phyloP scores from a whole-genome alignment of 352 stramenopile genomes.

The Phytophthora parvispora region DNA sequence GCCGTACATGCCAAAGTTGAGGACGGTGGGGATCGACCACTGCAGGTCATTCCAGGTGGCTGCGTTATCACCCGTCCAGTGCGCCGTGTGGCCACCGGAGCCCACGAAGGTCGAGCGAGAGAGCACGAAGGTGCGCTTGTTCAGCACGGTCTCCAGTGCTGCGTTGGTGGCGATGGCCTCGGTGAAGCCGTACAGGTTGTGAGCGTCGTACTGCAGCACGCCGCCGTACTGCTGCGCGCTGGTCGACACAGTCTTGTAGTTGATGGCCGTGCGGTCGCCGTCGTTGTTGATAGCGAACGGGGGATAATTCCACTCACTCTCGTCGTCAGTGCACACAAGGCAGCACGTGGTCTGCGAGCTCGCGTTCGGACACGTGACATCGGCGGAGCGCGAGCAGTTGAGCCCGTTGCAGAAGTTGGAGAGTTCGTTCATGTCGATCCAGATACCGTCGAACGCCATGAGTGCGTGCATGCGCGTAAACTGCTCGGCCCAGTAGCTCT shows the following conservation, averaged over 20 bases:
- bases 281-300: conserved; percentile 74
- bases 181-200: conserved; percentile 86
- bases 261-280: conserved; percentile 41
- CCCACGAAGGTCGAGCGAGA: conserved; percentile 79
- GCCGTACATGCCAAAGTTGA: conserved; percentile 81
- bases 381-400: background rate
- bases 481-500: conserved; percentile 75
- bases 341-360: background rate
- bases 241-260: conserved; percentile 74
- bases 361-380: background rate
- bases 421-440: conserved; percentile 93
- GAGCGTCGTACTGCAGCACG: conserved; percentile 79
- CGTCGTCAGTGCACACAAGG: conserved; percentile 14
- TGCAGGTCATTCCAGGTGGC: conserved; percentile 85
- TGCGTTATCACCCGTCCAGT: conserved; percentile 87
- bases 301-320: conserved; percentile 63
- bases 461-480: conserved; percentile 61
- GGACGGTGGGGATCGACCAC: conserved; percentile 71
- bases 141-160: conserved; percentile 54
- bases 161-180: conserved; percentile 74
- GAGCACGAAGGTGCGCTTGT: conserved; percentile 79
- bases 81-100: conserved; percentile 62
- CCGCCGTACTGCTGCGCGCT: conserved; percentile 61
- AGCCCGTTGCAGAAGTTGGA: conserved; percentile 74
- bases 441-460: conserved; percentile 72